Conservation (phyloP, 768 basidiomycete genomes). For the Crucibulum laeve region DNA sequence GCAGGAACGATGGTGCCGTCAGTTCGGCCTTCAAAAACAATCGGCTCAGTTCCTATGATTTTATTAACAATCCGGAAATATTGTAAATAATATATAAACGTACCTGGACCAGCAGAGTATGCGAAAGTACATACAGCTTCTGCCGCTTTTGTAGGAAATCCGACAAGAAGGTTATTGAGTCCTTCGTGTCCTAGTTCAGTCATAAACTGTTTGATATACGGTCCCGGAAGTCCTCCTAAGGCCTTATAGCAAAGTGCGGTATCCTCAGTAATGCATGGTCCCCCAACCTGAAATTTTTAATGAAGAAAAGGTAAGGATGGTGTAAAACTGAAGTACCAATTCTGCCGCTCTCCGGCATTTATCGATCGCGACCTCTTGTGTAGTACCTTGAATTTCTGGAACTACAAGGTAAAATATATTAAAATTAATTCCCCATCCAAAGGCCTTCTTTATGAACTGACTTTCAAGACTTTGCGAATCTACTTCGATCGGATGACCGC, state of each 20-base stretch:
- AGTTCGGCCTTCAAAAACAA: slow-evolving; percentile 78
- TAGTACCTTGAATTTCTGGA: slow-evolving; percentile 92
- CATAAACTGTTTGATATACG: slow-evolving; percentile 96
- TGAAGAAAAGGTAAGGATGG: neutral
- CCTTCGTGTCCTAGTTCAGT: slow-evolving; percentile 82
- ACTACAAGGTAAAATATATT: slow-evolving; percentile 40
- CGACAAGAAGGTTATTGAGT: slow-evolving; percentile 77
- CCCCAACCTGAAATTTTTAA: slow-evolving; percentile 30
- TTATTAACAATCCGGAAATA: neutral
- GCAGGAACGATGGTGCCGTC: slow-evolving; percentile 88
- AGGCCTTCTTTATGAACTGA: slow-evolving; percentile 28
- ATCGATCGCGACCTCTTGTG: slow-evolving; percentile 81
- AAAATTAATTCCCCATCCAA: neutral
- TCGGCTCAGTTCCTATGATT: slow-evolving; percentile 54
- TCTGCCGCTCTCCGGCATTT: slow-evolving; percentile 88
- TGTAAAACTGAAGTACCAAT: slow-evolving; percentile 39
- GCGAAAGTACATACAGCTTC: slow-evolving; percentile 96
- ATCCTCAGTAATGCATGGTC: slow-evolving; percentile 76
- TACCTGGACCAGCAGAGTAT: slow-evolving; percentile 79
- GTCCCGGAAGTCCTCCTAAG: slow-evolving; percentile 87
- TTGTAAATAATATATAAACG: slow-evolving; percentile 1
- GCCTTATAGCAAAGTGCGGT: slow-evolving; percentile 92
- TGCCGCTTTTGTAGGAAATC: slow-evolving; percentile 74
- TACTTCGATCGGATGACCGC: slow-evolving; percentile 64
- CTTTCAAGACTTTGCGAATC: slow-evolving; percentile 78